Evolutionary conservation across 768 basidiomycete genomes (phyloP).

Genomic region (Leucocoprinus birnbaumii): DNA sequence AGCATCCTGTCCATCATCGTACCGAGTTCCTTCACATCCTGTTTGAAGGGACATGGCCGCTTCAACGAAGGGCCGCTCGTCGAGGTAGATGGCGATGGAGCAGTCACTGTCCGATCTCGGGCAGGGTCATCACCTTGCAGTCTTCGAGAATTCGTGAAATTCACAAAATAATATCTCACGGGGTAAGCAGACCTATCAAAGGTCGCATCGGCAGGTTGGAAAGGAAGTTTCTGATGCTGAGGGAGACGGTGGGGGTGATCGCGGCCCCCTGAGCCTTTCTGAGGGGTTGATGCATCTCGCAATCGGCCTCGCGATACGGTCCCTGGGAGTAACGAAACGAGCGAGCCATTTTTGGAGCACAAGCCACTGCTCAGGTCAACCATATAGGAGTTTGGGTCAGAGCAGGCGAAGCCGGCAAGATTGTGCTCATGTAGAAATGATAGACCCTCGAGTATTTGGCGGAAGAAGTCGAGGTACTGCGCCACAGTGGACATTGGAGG

Average conservation of each 20-base stretch:
- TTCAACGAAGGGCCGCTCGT: too few relatives aligned
- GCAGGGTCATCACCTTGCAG: conserved; percentile 5
- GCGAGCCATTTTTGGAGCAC: conserved; percentile 3
- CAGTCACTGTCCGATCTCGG: not conserved
- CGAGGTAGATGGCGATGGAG: conserved; percentile 9
- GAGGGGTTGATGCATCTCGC: not conserved
- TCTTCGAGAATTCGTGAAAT: conserved; percentile 23
- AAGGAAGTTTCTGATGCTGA: conserved; percentile 12
- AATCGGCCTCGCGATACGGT: not conserved
- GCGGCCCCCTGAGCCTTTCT: not conserved
- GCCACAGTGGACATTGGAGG: conserved; percentile 44
- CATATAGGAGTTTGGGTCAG: conserved; percentile 36
- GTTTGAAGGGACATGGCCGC: conserved; percentile 23
- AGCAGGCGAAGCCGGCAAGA: conserved; percentile 34
- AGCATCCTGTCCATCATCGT: conserved; percentile 33
- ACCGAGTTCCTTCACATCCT: conserved; percentile 40
- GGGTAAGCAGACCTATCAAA: conserved; percentile 36
- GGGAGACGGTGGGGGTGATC: not conserved
- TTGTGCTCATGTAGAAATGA: conserved; percentile 46
- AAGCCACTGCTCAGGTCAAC: conserved; percentile 35
- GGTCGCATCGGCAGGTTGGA: conserved; percentile 6
- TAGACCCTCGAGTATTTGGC: conserved; percentile 48
- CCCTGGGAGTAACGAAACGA: not conserved
- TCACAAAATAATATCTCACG: conserved; percentile 35
- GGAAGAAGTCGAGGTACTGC: conserved; percentile 49